Conservation (phyloP, 495 filamentous ascomycete genomes). For the Daldinia vernicosa region DNA sequence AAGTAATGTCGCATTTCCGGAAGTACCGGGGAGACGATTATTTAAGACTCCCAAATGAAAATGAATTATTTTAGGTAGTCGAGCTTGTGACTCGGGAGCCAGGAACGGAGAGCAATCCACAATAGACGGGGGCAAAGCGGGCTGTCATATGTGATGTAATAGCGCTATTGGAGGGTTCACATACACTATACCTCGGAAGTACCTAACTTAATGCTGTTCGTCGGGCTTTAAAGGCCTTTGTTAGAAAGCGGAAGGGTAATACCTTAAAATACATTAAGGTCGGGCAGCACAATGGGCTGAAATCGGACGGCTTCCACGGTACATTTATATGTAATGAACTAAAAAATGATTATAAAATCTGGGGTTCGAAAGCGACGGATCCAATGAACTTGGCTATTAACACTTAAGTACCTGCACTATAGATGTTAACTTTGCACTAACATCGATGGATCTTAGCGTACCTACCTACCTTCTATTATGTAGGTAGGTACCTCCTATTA, state of each 20-base stretch:
- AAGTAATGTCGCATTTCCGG: slow-evolving; percentile 24
- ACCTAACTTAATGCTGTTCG: background rate
- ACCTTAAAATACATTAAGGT: slow-evolving; percentile 15
- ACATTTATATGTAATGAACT: background rate
- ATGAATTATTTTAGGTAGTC: slow-evolving; percentile 19
- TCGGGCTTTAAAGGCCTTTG: slow-evolving; percentile 11
- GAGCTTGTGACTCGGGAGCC: slow-evolving; percentile 35
- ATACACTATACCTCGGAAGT: background rate
- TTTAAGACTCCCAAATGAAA: slow-evolving; percentile 10
- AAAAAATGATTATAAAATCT: slow-evolving; percentile 21
- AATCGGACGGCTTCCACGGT: slow-evolving; percentile 8
- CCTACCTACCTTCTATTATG: background rate
- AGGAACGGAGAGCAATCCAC: slow-evolving; percentile 9
- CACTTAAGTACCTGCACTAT: slow-evolving; percentile 1
- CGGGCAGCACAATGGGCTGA: slow-evolving; percentile 19
- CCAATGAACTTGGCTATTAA: slow-evolving; percentile 9
- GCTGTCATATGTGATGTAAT: slow-evolving; percentile 17
- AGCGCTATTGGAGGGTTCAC: slow-evolving; percentile 7
- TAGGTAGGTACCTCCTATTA: background rate
- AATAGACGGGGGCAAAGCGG: slow-evolving; percentile 18
- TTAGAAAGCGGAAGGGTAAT: slow-evolving; percentile 5
- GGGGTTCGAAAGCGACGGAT: slow-evolving; percentile 9
- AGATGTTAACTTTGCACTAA: background rate
- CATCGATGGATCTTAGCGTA: background rate
- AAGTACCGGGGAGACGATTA: slow-evolving; percentile 31